phyloP scores from a whole-genome alignment of 2,329 filamentous ascomycete genomes.

The Sporothrix variecibatus region DNA sequence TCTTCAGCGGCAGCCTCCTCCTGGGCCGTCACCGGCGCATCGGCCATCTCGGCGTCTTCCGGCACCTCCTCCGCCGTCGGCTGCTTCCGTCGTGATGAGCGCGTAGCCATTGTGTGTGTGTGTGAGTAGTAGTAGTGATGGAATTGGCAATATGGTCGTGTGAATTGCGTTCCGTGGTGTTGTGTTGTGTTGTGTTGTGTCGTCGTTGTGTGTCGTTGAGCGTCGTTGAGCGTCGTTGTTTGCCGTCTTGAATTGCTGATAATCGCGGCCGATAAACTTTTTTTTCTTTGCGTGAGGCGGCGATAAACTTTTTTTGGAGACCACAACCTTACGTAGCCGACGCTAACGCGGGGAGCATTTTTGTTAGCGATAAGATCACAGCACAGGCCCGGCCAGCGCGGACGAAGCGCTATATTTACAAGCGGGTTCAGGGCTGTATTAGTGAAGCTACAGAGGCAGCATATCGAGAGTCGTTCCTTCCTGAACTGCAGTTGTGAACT shows the following conservation, averaged over 20 bases:
- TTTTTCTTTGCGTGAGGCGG: constrained; percentile 6
- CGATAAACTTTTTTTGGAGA: constrained; percentile 25
- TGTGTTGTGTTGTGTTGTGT: neutral
- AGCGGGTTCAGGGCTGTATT: neutral
- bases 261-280: constrained; percentile 21
- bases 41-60: constrained; percentile 46
- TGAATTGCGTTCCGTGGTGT: too few relatives aligned
- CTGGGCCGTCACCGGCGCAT: constrained; percentile 38
- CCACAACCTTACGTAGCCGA: constrained; percentile 11
- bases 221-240: neutral
- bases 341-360: constrained; percentile 10
- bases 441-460: neutral
- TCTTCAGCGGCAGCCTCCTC: constrained; percentile 34
- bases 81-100: constrained; percentile 28
- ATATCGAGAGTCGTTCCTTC: neutral
- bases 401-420: neutral
- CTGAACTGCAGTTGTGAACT: neutral
- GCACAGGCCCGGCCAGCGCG: neutral
- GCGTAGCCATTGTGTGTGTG: constrained; percentile 27
- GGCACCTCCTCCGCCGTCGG: constrained; percentile 28
- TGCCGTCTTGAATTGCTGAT: neutral
- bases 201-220: neutral
- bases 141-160: neutral
- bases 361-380: constrained; percentile 15
- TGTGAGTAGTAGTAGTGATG: neutral